A percentile compares a stretch with the other conserved stretches of the same genome.
Conservation (phyloP, 495 filamentous ascomycete genomes). For the Hypoxylon cercidicola region DNA sequence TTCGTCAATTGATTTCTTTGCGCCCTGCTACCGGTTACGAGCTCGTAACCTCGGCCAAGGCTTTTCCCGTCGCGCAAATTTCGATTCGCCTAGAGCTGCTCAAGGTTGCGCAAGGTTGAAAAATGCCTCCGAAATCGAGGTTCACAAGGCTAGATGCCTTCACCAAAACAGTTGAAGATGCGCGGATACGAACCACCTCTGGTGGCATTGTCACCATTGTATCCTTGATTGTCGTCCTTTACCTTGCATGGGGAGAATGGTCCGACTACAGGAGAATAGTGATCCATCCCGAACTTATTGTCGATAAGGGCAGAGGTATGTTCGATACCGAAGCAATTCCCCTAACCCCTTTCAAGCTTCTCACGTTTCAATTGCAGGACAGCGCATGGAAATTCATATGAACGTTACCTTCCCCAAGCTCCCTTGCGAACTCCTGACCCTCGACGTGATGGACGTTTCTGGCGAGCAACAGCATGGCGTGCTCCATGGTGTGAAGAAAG, state of each 20-base stretch:
- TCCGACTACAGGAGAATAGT: slow-evolving; percentile 86
- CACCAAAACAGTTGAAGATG: slow-evolving; percentile 98
- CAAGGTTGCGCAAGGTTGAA: slow-evolving; percentile 27
- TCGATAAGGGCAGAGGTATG: slow-evolving; percentile 94
- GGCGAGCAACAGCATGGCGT: slow-evolving; percentile 96
- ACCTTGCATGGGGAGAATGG: slow-evolving; percentile 95
- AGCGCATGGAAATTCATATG: slow-evolving; percentile 98
- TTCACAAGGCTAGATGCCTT: slow-evolving; percentile 98
- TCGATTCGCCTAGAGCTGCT: slow-evolving; percentile 8
- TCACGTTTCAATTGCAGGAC: slow-evolving; percentile 63
- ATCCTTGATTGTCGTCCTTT: slow-evolving; percentile 86
- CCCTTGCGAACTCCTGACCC: slow-evolving; percentile 93
- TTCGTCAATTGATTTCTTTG: slow-evolving; percentile 19
- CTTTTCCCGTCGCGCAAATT: slow-evolving; percentile 27
- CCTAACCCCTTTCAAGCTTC: slow-evolving; percentile 27
- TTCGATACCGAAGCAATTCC: slow-evolving; percentile 19
- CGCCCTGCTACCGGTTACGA: neutral
- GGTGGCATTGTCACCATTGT: slow-evolving; percentile 94
- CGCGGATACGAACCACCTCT: slow-evolving; percentile 94
- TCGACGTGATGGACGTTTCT: slow-evolving; percentile 99
- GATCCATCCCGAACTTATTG: slow-evolving; percentile 90
- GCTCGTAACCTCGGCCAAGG: neutral
- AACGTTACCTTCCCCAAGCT: slow-evolving; percentile 96
- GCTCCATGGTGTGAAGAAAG: slow-evolving; percentile 89
- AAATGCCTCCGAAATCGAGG: slow-evolving; percentile 77